Evolutionary conservation across 164 flowering plant species (phyloP), one percentile per base, ranked within the genome.

Genomic region (Aristolochia californica): DNA sequence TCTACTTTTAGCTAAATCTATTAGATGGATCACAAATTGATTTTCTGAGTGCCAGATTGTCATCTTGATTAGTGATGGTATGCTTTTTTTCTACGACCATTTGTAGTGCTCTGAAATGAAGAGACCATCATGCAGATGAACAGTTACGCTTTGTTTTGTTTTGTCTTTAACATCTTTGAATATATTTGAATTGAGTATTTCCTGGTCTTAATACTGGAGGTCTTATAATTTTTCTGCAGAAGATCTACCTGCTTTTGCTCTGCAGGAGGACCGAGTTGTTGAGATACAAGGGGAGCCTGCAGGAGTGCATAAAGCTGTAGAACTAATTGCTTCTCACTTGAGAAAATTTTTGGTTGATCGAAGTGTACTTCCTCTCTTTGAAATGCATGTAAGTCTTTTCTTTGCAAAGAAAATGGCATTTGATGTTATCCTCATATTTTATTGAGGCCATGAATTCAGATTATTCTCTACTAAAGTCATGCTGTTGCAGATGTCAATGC

Each of bases 281-380:
- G 99, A 93, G 75, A 77, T 89, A 48, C 76, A 78, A 48, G 99
- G 99, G 22, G 95, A 89, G 40, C 79, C 96, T 47, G 55, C 70
- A 53, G 78, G 76, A 23, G 84, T 84, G 57, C 99, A 84, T 68
- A 85, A 79, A 67, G 97, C 91, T 13, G 62, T 93, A 60, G 97
- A 93, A 68, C 72, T 85, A n/a, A 78, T 84, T 68, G 95, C 85
- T 20, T 72, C 83, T 26, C 96, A 87, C 60, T 71, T 93, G 49
- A 81, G 96, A 66, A 93, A 89, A 75, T 93, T 89, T 70, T 78
- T 93, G 57, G 99, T 93, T 57, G 99, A 93, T 62, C 88, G 91
- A 27, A 79, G 87, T 73, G 76, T 93, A 27, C 79, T 93, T 67
- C 79, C 85, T 17, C 10, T 87, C 34, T 83, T 93, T 76, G 99